Base-by-base conservation (phyloP, 23 red algal species). In the Gracilariopsis chorda region DNA sequence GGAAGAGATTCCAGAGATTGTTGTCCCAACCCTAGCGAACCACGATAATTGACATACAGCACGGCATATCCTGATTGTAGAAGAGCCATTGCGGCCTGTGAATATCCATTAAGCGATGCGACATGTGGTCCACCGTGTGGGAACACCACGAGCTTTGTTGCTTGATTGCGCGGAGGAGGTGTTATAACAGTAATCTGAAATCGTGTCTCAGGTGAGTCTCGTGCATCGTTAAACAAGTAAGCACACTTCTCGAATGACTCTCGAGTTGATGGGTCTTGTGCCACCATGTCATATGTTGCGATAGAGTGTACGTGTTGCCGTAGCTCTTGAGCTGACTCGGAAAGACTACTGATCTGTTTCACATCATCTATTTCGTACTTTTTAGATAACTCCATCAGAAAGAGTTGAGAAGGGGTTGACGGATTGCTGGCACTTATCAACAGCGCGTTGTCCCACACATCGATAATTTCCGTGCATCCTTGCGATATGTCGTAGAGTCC, bases 61-160 rank as follows among this genome's bases (percentile, higher is more conserved):
- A 98, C 84, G 6, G 93, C 96, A 80, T 83, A 94, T 32, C 94
- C 94, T 23, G 70, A 36, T 36, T 76, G 80, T 28, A 92, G 56
- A 10, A 96, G 52, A 58, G 77, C 78, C 30, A 68, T 83, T 28
- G 92, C 67, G 4, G 69, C 93, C 23, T 68, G 41, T 21, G 74
- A 83, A 69, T 80, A 98, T 12, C 78, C 77, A 20, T 86, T 84
- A 19, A 96, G 41, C 30, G 74, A 77, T 35, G 87, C 44, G 12
- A 94, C 90, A 86, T 98, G 96, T 1, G 96, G 96, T 44, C 96
- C 96, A 7, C 96, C 96, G 46, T 98, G 96, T 17, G 93, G 96
- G 58, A 76, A 87, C 59, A 82, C 36, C 6, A 95, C 62, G 65
- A 98, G 62, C 72, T 48, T 68, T 1, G 62, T 68, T 9, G 62